A percentile compares a stretch with the other conserved stretches of the same genome.
Evolutionary conservation across 306 rosid genomes (phyloP).

Genomic region (Rosa rugosa): DNA sequence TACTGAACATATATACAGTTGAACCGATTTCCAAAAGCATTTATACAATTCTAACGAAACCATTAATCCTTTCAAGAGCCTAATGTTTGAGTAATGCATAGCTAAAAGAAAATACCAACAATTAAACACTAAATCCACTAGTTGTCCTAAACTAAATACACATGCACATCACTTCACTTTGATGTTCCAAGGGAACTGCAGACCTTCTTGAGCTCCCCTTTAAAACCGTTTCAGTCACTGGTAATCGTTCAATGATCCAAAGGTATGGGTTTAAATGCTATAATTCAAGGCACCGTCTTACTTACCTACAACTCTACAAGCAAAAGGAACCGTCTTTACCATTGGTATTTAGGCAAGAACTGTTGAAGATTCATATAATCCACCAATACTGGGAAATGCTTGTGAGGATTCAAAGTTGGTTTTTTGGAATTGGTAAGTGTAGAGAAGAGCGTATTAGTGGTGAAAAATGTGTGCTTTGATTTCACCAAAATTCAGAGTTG

Average conservation of each 20-base stretch:
- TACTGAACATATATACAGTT: not conserved
- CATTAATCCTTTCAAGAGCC: not conserved
- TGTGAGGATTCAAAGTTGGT: not conserved
- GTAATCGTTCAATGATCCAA: not conserved
- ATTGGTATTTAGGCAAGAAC: not conserved
- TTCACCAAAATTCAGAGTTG: not conserved
- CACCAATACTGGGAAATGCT: not conserved
- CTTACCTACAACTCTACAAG: not conserved
- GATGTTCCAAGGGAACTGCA: not conserved
- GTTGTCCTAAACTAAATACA: not conserved
- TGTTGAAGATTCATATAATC: not conserved
- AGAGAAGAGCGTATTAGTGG: not conserved
- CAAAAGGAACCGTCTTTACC: not conserved
- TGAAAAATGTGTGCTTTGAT: not conserved
- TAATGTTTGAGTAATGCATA: not conserved
- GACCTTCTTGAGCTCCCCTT: not conserved
- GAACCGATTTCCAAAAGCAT: not conserved
- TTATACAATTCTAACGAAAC: not conserved
- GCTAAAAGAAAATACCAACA: not conserved
- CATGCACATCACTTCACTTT: constrained; percentile 11
- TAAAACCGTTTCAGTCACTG: not conserved
- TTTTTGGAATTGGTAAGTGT: not conserved
- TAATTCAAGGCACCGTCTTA: not conserved
- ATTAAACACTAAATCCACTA: not conserved
- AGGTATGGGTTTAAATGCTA: not conserved